Conservation (phyloP, 768 basidiomycete genomes). For the Podaxis carcinomalis region DNA sequence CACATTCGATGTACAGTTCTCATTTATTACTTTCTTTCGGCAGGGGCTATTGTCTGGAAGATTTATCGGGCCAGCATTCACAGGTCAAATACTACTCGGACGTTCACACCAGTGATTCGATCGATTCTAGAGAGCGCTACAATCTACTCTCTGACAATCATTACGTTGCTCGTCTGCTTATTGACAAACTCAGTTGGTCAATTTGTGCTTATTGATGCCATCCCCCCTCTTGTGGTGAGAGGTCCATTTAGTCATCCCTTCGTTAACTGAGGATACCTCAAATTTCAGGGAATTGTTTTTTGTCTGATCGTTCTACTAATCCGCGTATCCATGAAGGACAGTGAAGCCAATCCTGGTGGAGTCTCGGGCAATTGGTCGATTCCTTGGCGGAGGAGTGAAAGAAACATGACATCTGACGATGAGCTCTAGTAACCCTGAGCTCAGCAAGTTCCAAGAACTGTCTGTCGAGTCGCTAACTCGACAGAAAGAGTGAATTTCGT, state of each 20-base stretch:
- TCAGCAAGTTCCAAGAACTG: no score
- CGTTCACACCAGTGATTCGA: neutral
- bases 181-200: neutral
- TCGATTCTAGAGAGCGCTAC: neutral
- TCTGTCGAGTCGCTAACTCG: no score
- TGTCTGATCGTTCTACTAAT: neutral
- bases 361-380: neutral
- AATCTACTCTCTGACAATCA: neutral
- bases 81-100: neutral
- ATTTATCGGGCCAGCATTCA: neutral
- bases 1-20: no score
- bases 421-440: no score
- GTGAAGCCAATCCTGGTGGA: neutral
- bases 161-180: neutral
- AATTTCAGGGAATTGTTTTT: neutral
- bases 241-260: neutral
- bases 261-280: neutral
- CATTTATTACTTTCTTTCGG: neutral
- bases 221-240: neutral
- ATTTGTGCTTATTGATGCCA: neutral
- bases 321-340: neutral
- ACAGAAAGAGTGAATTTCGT: no score
- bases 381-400: neutral
- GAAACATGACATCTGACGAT: neutral
- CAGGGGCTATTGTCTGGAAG: neutral